Evolutionary conservation across 768 basidiomycete genomes (phyloP).

Genomic region (Suillus subluteus): DNA sequence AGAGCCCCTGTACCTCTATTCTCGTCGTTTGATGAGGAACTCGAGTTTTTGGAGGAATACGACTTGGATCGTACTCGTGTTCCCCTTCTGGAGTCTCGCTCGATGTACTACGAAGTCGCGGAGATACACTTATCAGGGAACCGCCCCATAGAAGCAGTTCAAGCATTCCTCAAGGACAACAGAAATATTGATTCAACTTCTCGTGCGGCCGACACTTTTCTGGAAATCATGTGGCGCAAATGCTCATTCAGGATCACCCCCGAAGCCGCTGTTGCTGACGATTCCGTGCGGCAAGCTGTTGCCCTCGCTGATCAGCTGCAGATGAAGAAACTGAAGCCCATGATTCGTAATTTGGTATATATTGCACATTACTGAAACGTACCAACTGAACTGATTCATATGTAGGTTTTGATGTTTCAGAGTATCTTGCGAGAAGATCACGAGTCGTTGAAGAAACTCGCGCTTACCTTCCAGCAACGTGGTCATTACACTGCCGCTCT

Average conservation of each 20-base stretch:
- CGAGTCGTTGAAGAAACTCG: conserved; percentile 35
- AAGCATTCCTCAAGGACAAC: conserved; percentile 43
- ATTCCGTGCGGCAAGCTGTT: conserved; percentile 24
- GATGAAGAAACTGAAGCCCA: conserved; percentile 13
- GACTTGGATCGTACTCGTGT: conserved; percentile 54
- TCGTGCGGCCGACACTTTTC: conserved; percentile 42
- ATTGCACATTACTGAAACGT: conserved; percentile 7
- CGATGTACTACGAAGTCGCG: conserved; percentile 52
- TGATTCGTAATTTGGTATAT: conserved; percentile 19
- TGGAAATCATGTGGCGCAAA: conserved; percentile 49
- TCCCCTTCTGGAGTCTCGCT: conserved; percentile 44
- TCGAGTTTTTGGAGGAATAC: conserved; percentile 60
- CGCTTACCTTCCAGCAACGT: conserved; percentile 30
- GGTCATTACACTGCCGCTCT: conserved; percentile 39
- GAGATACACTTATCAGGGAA: conserved; percentile 54
- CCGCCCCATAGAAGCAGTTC: conserved; percentile 49
- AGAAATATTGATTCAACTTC: conserved; percentile 28
- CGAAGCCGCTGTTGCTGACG: conserved; percentile 6
- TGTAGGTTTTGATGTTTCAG: conserved; percentile 39
- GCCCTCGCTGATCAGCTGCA: conserved; percentile 23
- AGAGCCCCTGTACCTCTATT: conserved; percentile 58
- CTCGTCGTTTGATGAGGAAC: conserved; percentile 37
- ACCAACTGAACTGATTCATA: conserved; percentile 18
- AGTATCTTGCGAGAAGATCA: conserved; percentile 32
- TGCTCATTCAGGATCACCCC: conserved; percentile 43